Percentiles rank a stretch among this genome's conserved stretches.
Conservation (phyloP, 208 protist genomes). For the Trypanosomatidae sp. region DNA sequence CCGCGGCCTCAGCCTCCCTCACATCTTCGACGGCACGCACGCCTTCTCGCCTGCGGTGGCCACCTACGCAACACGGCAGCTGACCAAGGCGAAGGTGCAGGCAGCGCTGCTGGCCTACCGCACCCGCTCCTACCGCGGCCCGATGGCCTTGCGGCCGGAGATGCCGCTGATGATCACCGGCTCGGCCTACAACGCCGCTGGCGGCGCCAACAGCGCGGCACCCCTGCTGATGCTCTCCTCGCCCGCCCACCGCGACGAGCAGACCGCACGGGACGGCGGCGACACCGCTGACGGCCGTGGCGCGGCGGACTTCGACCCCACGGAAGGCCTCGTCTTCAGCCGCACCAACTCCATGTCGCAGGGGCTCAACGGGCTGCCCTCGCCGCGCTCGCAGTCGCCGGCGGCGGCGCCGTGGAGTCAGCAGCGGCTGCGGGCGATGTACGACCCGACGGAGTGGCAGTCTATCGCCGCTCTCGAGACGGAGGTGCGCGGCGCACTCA, state of each 20-base stretch:
- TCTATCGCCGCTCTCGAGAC: slow-evolving; percentile 50
- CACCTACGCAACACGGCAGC: slow-evolving; percentile 31
- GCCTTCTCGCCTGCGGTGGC: slow-evolving; percentile 37
- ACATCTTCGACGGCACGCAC: slow-evolving; percentile 72
- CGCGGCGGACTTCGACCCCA: neutral
- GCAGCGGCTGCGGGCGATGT: slow-evolving; percentile 49
- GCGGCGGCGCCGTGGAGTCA: slow-evolving; percentile 24
- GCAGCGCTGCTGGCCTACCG: slow-evolving; percentile 49
- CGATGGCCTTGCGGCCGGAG: slow-evolving; percentile 21
- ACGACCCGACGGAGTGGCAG: slow-evolving; percentile 55
- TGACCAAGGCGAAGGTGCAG: slow-evolving; percentile 53
- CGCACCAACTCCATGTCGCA: slow-evolving; percentile 26
- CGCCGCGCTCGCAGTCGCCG: slow-evolving; percentile 33
- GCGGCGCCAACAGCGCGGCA: slow-evolving; percentile 11
- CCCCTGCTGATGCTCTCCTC: slow-evolving; percentile 43
- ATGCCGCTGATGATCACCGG: slow-evolving; percentile 49
- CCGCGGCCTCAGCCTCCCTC: slow-evolving; percentile 26
- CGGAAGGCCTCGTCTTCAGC: slow-evolving; percentile 33
- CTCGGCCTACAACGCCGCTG: slow-evolving; percentile 40
- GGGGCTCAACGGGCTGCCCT: slow-evolving; percentile 10
- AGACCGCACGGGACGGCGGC: slow-evolving; percentile 13
- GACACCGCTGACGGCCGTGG: neutral
- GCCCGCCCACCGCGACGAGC: slow-evolving; percentile 26
- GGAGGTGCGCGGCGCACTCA: slow-evolving; percentile 50
- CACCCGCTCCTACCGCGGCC: slow-evolving; percentile 34